Evolutionary conservation across 495 filamentous ascomycete genomes (phyloP).

Genomic region (Penicillium nucicola): DNA sequence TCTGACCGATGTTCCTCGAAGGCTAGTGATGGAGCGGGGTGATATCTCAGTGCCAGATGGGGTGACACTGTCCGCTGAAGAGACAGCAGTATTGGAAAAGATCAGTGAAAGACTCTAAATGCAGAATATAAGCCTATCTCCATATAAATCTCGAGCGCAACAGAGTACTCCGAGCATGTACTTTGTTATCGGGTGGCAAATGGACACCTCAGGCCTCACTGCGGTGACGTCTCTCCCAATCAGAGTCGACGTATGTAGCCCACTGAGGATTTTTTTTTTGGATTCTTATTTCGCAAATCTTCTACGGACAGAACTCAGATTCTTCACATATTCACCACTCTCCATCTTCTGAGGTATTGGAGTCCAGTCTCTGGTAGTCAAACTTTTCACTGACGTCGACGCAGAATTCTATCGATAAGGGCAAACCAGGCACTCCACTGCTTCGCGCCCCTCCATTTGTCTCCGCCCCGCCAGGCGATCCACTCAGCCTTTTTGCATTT

Average conservation of each 20-base stretch:
- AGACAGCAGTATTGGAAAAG: conserved; percentile 27
- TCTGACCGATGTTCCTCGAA: conserved; percentile 23
- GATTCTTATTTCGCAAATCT: conserved; percentile 6
- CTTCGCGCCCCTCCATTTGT: conserved; percentile 32
- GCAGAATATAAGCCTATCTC: conserved; percentile 1
- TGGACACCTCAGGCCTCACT: conserved; percentile 16
- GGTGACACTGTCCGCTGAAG: conserved; percentile 29
- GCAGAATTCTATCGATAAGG: conserved; percentile 42
- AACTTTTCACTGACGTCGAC: conserved; percentile 6
- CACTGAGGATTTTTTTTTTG: conserved; percentile 37
- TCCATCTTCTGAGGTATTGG: no score
- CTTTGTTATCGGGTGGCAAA: conserved; percentile 9
- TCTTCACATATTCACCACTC: not conserved
- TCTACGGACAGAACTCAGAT: no score
- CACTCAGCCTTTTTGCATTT: conserved; percentile 40
- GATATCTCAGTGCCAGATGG: conserved; percentile 33
- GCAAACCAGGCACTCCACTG: conserved; percentile 30
- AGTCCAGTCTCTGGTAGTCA: no score
- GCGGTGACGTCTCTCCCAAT: conserved; percentile 30
- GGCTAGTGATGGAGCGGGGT: conserved; percentile 29
- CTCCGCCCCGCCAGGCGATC: conserved; percentile 41
- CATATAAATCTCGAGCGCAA: not conserved
- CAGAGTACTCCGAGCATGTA: not conserved
- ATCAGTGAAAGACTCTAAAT: conserved; percentile 32
- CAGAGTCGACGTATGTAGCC: conserved; percentile 17